A percentile compares a stretch with the other conserved stretches of the same genome.
These are phyloP conservation scores for Fusarium acutatum DNA, from an alignment of 2,329 filamentous ascomycete species.

Conservation along the genomic window DNA sequence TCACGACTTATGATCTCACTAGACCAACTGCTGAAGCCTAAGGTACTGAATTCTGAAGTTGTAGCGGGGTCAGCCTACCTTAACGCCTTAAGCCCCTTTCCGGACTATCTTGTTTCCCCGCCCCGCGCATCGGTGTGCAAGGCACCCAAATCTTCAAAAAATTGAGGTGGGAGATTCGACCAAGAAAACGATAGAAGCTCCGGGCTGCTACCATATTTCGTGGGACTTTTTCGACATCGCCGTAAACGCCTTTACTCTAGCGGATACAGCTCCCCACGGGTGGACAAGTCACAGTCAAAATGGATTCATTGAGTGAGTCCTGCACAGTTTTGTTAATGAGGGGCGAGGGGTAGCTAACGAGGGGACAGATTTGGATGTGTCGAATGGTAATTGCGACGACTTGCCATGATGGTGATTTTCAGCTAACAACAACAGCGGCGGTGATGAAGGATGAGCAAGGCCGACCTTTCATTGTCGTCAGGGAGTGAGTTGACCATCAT, in stretches of 20 bases:
- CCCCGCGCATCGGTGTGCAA: slow-evolving; percentile 43
- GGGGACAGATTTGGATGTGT: slow-evolving; percentile 78
- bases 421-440: slow-evolving; percentile 57
- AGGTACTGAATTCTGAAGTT: background rate
- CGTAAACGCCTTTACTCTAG: slow-evolving; percentile 35
- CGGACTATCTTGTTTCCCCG: slow-evolving; percentile 48
- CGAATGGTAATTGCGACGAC: slow-evolving; percentile 70
- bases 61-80: slow-evolving; percentile 9
- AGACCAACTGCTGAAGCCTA: slow-evolving; percentile 4
- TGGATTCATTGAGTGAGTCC: slow-evolving; percentile 51
- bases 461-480: slow-evolving; percentile 95
- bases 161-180: slow-evolving; percentile 41
- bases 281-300: slow-evolving; percentile 44
- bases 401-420: background rate
- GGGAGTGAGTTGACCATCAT: slow-evolving; percentile 76
- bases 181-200: slow-evolving; percentile 45
- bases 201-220: slow-evolving; percentile 39
- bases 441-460: slow-evolving; percentile 98
- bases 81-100: slow-evolving; percentile 20
- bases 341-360: slow-evolving; percentile 49
- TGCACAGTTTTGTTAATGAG: slow-evolving; percentile 34
- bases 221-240: slow-evolving; percentile 35
- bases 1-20: slow-evolving; percentile 36
- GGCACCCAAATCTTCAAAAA: slow-evolving; percentile 47
- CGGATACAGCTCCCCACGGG: slow-evolving; percentile 42